These are phyloP conservation scores for Leccinum truebloodii DNA, from an alignment of 768 basidiomycete genomes.

Conservation along the genomic window DNA sequence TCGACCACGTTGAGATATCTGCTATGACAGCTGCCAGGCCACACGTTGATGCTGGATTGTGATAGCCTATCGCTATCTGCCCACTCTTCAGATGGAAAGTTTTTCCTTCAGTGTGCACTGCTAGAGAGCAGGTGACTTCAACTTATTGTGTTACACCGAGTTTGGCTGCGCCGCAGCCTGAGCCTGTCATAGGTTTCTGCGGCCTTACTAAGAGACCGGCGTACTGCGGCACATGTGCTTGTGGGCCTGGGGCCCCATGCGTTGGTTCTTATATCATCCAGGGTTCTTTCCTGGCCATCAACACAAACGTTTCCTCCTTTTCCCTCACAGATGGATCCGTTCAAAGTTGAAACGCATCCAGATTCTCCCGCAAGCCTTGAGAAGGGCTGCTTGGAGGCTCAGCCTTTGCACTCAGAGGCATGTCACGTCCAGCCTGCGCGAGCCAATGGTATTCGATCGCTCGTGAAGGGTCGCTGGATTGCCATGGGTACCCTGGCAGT, in stretches of 20 bases:
- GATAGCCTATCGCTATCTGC: background rate
- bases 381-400: slow-evolving; percentile 16
- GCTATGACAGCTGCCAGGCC: background rate
- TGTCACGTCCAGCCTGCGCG: background rate
- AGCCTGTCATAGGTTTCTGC: background rate
- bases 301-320: background rate
- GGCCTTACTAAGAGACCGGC: background rate
- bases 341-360: slow-evolving; percentile 9
- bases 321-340: slow-evolving; percentile 16
- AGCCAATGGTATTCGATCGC: background rate
- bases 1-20: background rate
- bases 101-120: background rate
- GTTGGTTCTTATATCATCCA: background rate
- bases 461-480: slow-evolving; percentile 13
- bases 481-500: slow-evolving; percentile 8
- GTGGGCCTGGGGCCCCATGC: background rate
- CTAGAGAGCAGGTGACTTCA: background rate
- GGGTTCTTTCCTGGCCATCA: background rate
- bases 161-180: slow-evolving; percentile 3
- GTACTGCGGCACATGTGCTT: slow-evolving; percentile 1
- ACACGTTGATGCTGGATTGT: background rate
- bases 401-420: slow-evolving; percentile 4
- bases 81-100: background rate
- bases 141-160: background rate
- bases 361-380: slow-evolving; percentile 14